A percentile compares a stretch with the other conserved stretches of the same genome.
Evolutionary conservation across 441 rosid genomes (phyloP).

Genomic region (Euphorbia celastroides): DNA sequence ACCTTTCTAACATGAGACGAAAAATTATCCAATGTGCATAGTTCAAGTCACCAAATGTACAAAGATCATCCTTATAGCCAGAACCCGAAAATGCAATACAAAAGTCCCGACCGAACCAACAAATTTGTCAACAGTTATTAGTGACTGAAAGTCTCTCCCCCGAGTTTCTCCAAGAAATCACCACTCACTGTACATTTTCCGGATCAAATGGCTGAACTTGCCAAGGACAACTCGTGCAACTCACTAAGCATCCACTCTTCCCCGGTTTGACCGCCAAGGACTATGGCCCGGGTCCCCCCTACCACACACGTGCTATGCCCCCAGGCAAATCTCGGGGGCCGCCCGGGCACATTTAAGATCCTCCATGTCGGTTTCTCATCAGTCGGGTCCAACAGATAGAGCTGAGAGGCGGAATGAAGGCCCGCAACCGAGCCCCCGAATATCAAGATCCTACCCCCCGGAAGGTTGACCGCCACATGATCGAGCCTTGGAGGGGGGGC

Average conservation of each 20-base stretch:
- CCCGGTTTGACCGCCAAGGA: conserved; percentile 92
- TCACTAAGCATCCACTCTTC: conserved; percentile 98
- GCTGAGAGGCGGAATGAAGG: conserved; percentile 88
- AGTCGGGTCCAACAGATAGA: conserved; percentile 81
- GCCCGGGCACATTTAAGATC: conserved; percentile 74
- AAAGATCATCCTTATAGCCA: conserved; percentile 23
- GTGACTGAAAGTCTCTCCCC: conserved; percentile 24
- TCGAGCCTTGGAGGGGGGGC: conserved; percentile 94
- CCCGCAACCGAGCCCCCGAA: conserved; percentile 98
- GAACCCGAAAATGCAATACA: conserved; percentile 21
- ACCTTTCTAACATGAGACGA: conserved; percentile 24
- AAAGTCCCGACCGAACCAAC: conserved; percentile 22
- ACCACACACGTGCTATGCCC: conserved; percentile 97
- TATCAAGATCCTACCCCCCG: conserved; percentile 80
- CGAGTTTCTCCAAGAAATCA: conserved; percentile 16
- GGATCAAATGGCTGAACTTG: conserved; percentile 45
- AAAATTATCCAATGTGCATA: conserved; percentile 23
- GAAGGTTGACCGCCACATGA: conserved; percentile 87
- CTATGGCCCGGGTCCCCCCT: conserved; percentile 84
- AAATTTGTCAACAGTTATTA: conserved; percentile 23
- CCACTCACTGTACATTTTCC: conserved; percentile 9
- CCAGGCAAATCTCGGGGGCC: conserved; percentile 93
- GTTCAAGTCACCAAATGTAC: conserved; percentile 27
- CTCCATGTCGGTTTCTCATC: conserved; percentile 96
- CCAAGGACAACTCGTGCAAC: conserved; percentile 75